A percentile compares a stretch with the other conserved stretches of the same genome.
These are phyloP conservation scores for Anthoceros angustus DNA, from an alignment of 225 moss, liverwort and hornwort species.

Conservation along the genomic window DNA sequence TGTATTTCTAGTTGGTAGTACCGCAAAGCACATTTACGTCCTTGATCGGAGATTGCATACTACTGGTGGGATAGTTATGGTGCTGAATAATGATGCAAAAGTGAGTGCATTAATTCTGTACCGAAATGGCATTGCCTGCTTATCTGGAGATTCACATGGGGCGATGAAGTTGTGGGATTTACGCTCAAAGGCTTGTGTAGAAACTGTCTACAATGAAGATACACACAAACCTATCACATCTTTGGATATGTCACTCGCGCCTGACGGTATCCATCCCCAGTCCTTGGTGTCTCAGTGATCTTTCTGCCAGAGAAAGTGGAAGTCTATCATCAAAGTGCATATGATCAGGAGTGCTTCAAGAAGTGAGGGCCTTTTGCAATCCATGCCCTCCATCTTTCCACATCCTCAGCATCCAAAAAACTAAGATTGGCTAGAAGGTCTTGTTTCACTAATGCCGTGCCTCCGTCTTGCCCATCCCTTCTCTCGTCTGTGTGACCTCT, in stretches of 20 bases:
- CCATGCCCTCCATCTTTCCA: no score
- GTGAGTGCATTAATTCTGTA: conserved; percentile 60
- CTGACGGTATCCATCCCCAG: conserved; percentile 33
- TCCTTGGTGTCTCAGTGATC: background rate
- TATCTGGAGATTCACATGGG: conserved; percentile 84
- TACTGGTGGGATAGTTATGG: conserved; percentile 60
- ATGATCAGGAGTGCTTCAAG: no score
- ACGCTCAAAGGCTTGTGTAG: conserved; percentile 57
- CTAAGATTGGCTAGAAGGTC: no score
- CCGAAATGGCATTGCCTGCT: conserved; percentile 51
- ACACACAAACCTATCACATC: conserved; percentile 79
- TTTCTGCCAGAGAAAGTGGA: no score
- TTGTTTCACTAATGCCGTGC: no score
- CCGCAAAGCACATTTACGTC: conserved; percentile 71
- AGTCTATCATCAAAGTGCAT: no score
- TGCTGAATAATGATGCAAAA: conserved; percentile 44
- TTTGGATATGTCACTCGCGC: conserved; percentile 44
- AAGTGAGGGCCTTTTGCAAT: no score
- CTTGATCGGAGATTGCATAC: conserved; percentile 69
- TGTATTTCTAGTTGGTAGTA: conserved; percentile 76
- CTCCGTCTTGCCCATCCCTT: no score
- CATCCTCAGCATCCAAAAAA: no score
- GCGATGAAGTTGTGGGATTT: conserved; percentile 96
- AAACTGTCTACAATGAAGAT: conserved; percentile 76
- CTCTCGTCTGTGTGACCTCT: no score